Evolutionary conservation across 2,329 filamentous ascomycete genomes (phyloP).

Genomic region (Reticulascus tulasneorum): DNA sequence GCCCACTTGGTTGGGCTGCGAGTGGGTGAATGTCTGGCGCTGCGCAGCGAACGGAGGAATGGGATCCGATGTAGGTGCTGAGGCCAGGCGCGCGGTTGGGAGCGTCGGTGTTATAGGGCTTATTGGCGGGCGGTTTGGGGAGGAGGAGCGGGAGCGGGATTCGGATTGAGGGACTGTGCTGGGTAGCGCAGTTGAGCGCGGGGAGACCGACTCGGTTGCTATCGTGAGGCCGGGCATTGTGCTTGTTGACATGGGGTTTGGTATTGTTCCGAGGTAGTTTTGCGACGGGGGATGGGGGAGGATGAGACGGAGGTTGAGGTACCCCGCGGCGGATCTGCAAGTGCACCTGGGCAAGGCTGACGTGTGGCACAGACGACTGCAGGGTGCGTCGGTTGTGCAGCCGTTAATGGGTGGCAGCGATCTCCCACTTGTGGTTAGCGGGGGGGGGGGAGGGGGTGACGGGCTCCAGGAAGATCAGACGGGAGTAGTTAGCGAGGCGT

Average conservation of each 20-base stretch:
- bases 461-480: no score
- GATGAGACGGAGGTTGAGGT: conserved; percentile 2
- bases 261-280: conserved; percentile 1
- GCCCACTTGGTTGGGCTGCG: conserved; percentile 32
- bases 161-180: conserved; percentile 5
- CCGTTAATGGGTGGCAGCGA: no score
- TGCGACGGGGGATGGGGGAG: conserved; percentile 3
- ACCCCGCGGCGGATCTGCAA: no score
- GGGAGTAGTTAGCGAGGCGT: no score
- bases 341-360: no score
- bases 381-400: no score
- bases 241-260: conserved; percentile 5
- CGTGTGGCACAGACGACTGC: no score
- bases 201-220: conserved; percentile 17
- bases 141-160: conserved; percentile 32
- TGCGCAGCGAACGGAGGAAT: conserved; percentile 23
- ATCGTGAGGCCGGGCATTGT: conserved; percentile 27
- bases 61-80: conserved; percentile 4
- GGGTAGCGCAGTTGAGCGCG: conserved; percentile 11
- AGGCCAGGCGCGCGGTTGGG: conserved; percentile 28
- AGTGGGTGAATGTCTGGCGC: conserved; percentile 40
- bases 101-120: conserved; percentile 53
- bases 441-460: no score
- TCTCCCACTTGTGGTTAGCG: no score
- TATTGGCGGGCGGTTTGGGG: conserved; percentile 46